Percentiles rank a stretch among this genome's conserved stretches.
Conservation (phyloP, 225 moss, liverwort and hornwort genomes). For the Bryoerythrophyllum caledonicum region DNA sequence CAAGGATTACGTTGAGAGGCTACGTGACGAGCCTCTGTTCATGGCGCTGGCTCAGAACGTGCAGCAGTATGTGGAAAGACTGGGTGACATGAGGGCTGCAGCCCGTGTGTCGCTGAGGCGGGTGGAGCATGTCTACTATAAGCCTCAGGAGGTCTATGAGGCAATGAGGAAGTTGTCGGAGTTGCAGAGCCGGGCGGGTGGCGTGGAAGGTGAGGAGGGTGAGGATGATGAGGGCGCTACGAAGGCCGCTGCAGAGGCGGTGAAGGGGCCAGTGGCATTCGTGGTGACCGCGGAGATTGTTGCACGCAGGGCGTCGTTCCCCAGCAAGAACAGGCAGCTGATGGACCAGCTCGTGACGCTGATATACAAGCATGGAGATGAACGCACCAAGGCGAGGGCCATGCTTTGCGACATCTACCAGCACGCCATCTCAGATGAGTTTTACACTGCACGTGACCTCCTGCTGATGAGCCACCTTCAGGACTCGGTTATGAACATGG, state of each 20-base stretch:
- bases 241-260: slow-evolving; percentile 50
- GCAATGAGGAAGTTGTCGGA: slow-evolving; percentile 95
- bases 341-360: slow-evolving; percentile 92
- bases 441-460: slow-evolving; percentile 80
- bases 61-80: slow-evolving; percentile 88
- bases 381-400: slow-evolving; percentile 94
- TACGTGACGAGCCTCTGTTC: slow-evolving; percentile 88
- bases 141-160: slow-evolving; percentile 96
- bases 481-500: slow-evolving; percentile 97
- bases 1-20: slow-evolving; percentile 94
- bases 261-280: slow-evolving; percentile 77
- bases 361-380: slow-evolving; percentile 91
- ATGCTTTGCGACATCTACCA: slow-evolving; percentile 99
- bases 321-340: slow-evolving; percentile 64
- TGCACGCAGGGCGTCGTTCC: slow-evolving; percentile 75
- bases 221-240: slow-evolving; percentile 51
- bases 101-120: slow-evolving; percentile 82
- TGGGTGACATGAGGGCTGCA: slow-evolving; percentile 75
- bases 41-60: slow-evolving; percentile 94
- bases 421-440: slow-evolving; percentile 89
- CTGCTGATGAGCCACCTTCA: slow-evolving; percentile 96
- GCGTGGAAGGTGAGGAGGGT: slow-evolving; percentile 59
- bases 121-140: slow-evolving; percentile 94
- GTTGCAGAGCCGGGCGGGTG: slow-evolving; percentile 56
- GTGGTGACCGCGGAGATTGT: slow-evolving; percentile 76